phyloP scores from a whole-genome alignment of 345 rosid genomes.

The Crucihimalaya himalaica region DNA sequence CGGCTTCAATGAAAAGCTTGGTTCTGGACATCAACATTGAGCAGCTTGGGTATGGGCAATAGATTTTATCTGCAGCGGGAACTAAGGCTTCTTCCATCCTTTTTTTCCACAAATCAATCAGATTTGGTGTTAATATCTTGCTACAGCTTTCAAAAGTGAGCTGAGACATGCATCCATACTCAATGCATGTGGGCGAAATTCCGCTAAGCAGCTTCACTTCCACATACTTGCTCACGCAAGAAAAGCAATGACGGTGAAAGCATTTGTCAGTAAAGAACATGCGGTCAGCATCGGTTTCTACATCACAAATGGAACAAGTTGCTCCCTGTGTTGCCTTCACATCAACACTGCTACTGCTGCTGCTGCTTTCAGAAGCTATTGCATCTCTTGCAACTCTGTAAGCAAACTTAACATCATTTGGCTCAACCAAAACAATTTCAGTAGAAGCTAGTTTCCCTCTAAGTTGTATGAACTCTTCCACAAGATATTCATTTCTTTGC shows the following conservation, averaged over 20 bases:
- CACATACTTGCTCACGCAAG: constrained; percentile 70
- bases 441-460: background rate
- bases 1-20: constrained; percentile 32
- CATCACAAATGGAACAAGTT: constrained; percentile 62
- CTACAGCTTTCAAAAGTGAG: constrained; percentile 53
- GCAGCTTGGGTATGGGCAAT: constrained; percentile 74
- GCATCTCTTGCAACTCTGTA: constrained; percentile 68
- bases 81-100: constrained; percentile 63
- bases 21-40: constrained; percentile 65
- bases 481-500: constrained; percentile 35
- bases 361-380: constrained; percentile 45
- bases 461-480: background rate
- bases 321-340: constrained; percentile 22
- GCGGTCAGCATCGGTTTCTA: constrained; percentile 43
- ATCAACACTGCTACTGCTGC: background rate
- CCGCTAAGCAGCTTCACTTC: constrained; percentile 65
- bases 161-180: constrained; percentile 54
- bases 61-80: constrained; percentile 56
- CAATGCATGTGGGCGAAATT: constrained; percentile 57
- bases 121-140: constrained; percentile 52
- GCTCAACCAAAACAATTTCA: constrained; percentile 36
- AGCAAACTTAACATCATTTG: constrained; percentile 47
- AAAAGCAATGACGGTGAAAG: constrained; percentile 57
- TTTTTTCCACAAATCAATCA: constrained; percentile 48
- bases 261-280: constrained; percentile 63